Evolutionary conservation across 345 rosid species (phyloP), one percentile per base, ranked within the genome.

Genomic region (Eucalyptus sideroxylon): DNA sequence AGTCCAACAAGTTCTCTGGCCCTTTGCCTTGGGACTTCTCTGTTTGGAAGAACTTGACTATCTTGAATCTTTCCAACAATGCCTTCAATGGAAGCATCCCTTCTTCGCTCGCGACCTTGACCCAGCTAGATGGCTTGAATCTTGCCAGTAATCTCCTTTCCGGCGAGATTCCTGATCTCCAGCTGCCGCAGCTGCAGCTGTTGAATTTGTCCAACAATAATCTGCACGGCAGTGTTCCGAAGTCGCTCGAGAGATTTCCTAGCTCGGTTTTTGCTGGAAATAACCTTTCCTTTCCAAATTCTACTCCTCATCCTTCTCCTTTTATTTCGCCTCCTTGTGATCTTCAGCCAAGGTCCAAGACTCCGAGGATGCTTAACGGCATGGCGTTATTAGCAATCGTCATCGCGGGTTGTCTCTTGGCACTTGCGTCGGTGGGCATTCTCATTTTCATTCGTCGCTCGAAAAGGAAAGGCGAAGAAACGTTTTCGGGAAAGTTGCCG

Each of bases 121-220:
- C 95, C 67, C 97, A 88, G 44, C 97, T 97, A 53, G 88, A 89
- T 88, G 92, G 93, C 89, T 92, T 98, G 94, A 94, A 95, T 90
- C 95, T 98, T 26, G 98, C 99, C 19, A 95, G 95, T 93, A 98
- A 98, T 91, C 94, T 94, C 2, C 92, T 98, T 88, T 95, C 95
- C 15, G 98, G 98, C n/a, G 96, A 94, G 59, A 93, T 98, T 56
- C 99, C 99, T 31, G 92, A 95, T 91, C 91, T 98, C 16, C 62
- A 91, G 90, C 92, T 95, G 85, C 93, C 96, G 51, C 93, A 86
- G 81, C 90, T 98, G 96, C 94, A 90, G 42, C 94, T 91, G 56
- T 47, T 97, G 47, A 92, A 95, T 89, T 90, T 98, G 88, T 94
- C 97, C 37, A 91, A 96, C 92, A 98, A 98, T 90, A 89, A 91